Conservation (phyloP, 495 filamentous ascomycete genomes). For the Venustampulla echinocandica region DNA sequence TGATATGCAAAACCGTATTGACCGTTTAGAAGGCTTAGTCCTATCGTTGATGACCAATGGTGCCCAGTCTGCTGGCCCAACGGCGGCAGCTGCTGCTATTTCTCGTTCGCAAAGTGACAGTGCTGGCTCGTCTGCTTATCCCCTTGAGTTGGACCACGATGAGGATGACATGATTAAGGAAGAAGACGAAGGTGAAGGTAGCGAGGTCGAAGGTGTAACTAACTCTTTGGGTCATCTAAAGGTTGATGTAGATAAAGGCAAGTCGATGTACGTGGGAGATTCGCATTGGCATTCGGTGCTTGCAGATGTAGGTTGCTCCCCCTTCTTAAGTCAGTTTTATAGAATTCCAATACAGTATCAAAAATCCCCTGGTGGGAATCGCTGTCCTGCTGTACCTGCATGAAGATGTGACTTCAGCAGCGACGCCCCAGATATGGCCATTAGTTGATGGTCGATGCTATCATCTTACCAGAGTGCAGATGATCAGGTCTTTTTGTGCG, state of each 20-base stretch:
- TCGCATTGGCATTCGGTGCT: constrained; percentile 87
- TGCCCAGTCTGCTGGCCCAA: constrained; percentile 50
- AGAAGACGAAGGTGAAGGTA: constrained; percentile 53
- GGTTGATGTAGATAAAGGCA: constrained; percentile 69
- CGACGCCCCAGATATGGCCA: too few relatives aligned
- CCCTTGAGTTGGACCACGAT: constrained; percentile 37
- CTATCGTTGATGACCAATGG: constrained; percentile 94
- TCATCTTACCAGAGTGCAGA: too few relatives aligned
- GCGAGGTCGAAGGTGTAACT: constrained; percentile 80
- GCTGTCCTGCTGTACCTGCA: too few relatives aligned
- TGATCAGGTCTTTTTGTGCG: too few relatives aligned
- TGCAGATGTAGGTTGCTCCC: constrained; percentile 52
- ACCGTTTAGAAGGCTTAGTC: constrained; percentile 90
- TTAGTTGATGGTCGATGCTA: too few relatives aligned
- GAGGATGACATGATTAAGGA: constrained; percentile 48
- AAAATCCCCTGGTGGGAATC: too few relatives aligned
- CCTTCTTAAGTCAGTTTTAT: not conserved
- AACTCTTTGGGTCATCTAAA: constrained; percentile 83
- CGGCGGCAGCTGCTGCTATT: constrained; percentile 54
- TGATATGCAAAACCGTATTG: constrained; percentile 99
- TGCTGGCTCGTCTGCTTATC: constrained; percentile 15
- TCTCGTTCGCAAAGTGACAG: constrained; percentile 48
- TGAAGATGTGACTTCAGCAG: too few relatives aligned
- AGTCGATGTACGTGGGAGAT: constrained; percentile 78
- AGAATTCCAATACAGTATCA: not conserved